These are phyloP conservation scores for Arxiozyma slooffiae DNA, from an alignment of 1,139 yeast genomes.

Conservation along the genomic window DNA sequence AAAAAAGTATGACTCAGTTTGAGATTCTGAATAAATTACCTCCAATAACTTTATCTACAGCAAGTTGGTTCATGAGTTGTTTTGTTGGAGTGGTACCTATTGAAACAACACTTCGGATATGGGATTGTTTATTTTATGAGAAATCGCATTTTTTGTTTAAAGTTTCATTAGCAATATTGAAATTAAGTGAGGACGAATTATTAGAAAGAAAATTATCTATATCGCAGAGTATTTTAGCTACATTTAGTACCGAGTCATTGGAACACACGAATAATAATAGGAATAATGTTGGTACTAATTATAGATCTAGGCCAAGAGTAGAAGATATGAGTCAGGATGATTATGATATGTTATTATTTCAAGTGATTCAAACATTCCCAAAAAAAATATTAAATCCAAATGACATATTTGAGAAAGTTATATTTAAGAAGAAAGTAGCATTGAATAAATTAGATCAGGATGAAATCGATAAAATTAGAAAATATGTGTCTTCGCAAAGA, in stretches of 20 bases:
- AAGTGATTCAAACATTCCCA: slow-evolving; percentile 76
- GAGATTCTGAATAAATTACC: slow-evolving; percentile 53
- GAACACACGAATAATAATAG: slow-evolving; percentile 4
- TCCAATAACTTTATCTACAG: slow-evolving; percentile 84
- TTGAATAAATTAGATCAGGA: slow-evolving; percentile 71
- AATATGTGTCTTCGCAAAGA: slow-evolving; percentile 60
- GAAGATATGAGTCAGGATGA: slow-evolving; percentile 20
- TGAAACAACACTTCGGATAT: slow-evolving; percentile 74
- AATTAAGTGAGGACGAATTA: slow-evolving; percentile 43
- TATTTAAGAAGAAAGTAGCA: slow-evolving; percentile 62
- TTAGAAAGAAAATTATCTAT: slow-evolving; percentile 2
- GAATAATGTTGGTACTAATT: neutral
- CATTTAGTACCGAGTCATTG: slow-evolving; percentile 10
- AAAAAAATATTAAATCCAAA: slow-evolving; percentile 63
- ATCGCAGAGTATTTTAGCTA: slow-evolving; percentile 2
- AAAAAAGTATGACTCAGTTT: slow-evolving; percentile 4
- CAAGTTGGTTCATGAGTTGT: slow-evolving; percentile 96
- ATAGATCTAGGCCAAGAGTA: neutral
- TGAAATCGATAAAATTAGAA: slow-evolving; percentile 66
- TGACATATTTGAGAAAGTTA: slow-evolving; percentile 56
- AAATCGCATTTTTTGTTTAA: slow-evolving; percentile 81
- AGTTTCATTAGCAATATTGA: slow-evolving; percentile 71
- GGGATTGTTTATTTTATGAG: slow-evolving; percentile 93
- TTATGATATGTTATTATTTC: slow-evolving; percentile 80
- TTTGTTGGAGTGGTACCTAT: slow-evolving; percentile 82